These are phyloP conservation scores for Pulveroboletus sp. DNA, from an alignment of 768 basidiomycete genomes.

Conservation along the genomic window DNA sequence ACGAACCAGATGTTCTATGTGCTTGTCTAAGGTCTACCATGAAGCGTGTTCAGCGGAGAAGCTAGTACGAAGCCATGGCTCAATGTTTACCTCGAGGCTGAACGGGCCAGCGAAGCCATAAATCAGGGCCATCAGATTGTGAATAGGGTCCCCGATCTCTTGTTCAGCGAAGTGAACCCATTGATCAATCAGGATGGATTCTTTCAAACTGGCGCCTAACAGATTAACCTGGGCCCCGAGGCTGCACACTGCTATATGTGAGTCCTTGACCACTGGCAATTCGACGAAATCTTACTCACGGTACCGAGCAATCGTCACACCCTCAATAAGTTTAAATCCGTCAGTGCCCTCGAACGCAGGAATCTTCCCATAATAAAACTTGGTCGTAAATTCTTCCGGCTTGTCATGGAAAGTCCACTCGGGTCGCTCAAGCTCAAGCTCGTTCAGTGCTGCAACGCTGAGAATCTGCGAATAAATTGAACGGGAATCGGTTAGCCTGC, in stretches of 20 bases:
- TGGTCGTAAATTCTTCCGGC: constrained; percentile 8
- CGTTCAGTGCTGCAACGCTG: constrained; percentile 7
- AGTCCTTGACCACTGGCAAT: too few species aligned
- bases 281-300: constrained; percentile 7
- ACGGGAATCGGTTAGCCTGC: too few species aligned
- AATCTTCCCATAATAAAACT: constrained; percentile 20
- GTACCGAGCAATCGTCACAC: constrained; percentile 17
- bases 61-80: too few species aligned
- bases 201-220: constrained; percentile 11
- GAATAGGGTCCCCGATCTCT: constrained; percentile 1
- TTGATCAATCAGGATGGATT: constrained; percentile 14
- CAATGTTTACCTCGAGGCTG: constrained; percentile 8
- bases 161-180: constrained; percentile 21
- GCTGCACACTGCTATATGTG: constrained; percentile 15
- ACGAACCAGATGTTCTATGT: constrained; percentile 1
- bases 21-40: not conserved
- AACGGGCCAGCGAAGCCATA: not conserved
- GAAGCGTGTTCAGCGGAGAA: too few species aligned
- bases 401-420: constrained; percentile 8
- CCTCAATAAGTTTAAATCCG: constrained; percentile 17
- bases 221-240: constrained; percentile 11
- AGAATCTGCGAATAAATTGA: too few species aligned
- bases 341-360: constrained; percentile 18
- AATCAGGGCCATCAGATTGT: not conserved
- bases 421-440: constrained; percentile 6